phyloP scores from a whole-genome alignment of 2,329 filamentous ascomycete species.

The Colletotrichum eleusines region DNA sequence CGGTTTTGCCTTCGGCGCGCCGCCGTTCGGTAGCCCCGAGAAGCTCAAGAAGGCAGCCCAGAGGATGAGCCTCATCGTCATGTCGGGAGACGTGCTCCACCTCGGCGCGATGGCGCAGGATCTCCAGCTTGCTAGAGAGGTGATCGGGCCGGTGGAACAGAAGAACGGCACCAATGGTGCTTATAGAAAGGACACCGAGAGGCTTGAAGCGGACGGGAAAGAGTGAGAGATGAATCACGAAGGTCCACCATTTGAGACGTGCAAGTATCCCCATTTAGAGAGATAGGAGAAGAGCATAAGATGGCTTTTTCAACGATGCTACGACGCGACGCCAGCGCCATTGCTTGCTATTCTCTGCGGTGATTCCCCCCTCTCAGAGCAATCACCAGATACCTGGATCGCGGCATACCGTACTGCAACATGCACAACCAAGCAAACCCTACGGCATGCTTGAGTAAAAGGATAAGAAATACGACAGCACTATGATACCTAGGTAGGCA shows the following conservation, averaged over 20 bases:
- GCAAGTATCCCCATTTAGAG: conserved; percentile 17
- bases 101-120: conserved; percentile 44
- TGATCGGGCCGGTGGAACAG: conserved; percentile 14
- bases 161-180: conserved; percentile 21
- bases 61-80: conserved; percentile 45
- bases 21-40: conserved; percentile 46
- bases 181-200: conserved; percentile 5
- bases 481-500: background rate
- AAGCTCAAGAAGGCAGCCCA: conserved; percentile 45
- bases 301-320: no score
- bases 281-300: background rate
- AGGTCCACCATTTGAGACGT: background rate
- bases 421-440: background rate
- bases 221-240: background rate
- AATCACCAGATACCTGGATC: background rate
- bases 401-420: background rate
- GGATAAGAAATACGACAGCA: background rate
- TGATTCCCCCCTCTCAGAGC: background rate
- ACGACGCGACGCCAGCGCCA: background rate
- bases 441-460: background rate
- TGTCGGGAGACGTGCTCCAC: conserved; percentile 46
- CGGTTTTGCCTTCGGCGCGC: conserved; percentile 49
- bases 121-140: conserved; percentile 33
- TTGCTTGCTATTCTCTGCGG: background rate
- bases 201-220: conserved; percentile 15